A percentile compares a stretch with the other conserved stretches of the same genome.
These are phyloP conservation scores for Tinospora cordifolia DNA, from an alignment of 164 flowering plant genomes.

Conservation along the genomic window DNA sequence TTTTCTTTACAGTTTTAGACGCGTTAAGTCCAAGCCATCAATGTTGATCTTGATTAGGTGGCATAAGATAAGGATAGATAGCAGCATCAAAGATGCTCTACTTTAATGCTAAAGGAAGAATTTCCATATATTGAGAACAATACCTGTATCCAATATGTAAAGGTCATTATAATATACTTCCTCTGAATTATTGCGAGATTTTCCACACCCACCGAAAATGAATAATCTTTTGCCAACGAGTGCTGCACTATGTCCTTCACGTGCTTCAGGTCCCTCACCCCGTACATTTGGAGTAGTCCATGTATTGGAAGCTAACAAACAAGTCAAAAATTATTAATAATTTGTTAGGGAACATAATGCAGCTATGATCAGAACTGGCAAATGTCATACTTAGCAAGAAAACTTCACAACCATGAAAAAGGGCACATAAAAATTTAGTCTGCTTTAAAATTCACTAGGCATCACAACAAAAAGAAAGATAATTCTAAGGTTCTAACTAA, in stretches of 20 bases:
- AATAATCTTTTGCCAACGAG: constrained; percentile 72
- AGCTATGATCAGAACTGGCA: background rate
- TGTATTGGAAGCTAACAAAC: constrained; percentile 55
- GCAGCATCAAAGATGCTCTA: background rate
- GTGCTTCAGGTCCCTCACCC: constrained; percentile 83
- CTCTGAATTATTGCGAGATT: constrained; percentile 39
- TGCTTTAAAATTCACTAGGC: no score
- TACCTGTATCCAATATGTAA: constrained; percentile 81
- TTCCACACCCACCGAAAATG: constrained; percentile 96
- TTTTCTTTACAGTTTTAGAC: background rate
- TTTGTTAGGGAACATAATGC: background rate
- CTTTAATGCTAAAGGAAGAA: background rate
- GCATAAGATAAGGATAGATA: background rate
- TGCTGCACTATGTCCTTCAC: constrained; percentile 94
- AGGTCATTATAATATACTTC: constrained; percentile 85
- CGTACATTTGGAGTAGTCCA: constrained; percentile 72
- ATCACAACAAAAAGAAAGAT: no score
- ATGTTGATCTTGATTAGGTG: background rate
- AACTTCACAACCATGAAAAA: background rate
- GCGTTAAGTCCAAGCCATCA: background rate
- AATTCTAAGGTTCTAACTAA: background rate
- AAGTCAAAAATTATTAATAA: constrained; percentile 11
- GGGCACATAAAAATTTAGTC: background rate
- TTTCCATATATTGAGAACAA: constrained; percentile 2
- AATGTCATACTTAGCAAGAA: background rate